Evolutionary conservation across 2,329 filamentous ascomycete genomes (phyloP).

Genomic region (Fusarium cicatricum): DNA sequence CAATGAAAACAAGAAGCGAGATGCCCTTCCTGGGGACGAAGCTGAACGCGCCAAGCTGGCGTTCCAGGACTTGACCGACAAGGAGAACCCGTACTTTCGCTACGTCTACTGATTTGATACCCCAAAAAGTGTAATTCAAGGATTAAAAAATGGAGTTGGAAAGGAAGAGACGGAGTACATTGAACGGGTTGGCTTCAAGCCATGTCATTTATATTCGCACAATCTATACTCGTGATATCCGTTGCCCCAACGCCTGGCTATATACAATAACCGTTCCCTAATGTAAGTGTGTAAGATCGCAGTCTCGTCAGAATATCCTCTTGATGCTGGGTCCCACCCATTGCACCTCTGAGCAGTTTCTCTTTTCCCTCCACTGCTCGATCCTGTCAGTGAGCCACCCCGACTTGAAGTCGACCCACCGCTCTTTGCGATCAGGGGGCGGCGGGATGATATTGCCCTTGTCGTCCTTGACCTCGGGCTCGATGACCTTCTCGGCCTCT

Average conservation of each 20-base stretch:
- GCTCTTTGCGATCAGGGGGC: conserved; percentile 25
- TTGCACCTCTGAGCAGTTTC: conserved; percentile 42
- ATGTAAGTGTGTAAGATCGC: not conserved
- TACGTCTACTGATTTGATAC: conserved; percentile 54
- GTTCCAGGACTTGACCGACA: conserved; percentile 74
- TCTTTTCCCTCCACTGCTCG: conserved; percentile 37
- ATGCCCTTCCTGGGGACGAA: conserved; percentile 61
- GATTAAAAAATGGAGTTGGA: not conserved
- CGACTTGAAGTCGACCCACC: conserved; percentile 44
- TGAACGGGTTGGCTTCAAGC: not conserved
- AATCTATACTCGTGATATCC: conserved; percentile 19
- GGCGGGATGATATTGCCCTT: conserved; percentile 37
- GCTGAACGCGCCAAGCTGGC: conserved; percentile 68
- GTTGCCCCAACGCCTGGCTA: conserved; percentile 34
- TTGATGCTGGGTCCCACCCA: conserved; percentile 47
- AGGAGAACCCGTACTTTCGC: conserved; percentile 72
- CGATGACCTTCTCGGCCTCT: conserved; percentile 35
- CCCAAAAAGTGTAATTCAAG: not conserved
- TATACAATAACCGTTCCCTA: conserved; percentile 9
- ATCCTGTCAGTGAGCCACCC: conserved; percentile 43
- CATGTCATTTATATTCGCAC: conserved; percentile 12
- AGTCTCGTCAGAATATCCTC: conserved; percentile 37
- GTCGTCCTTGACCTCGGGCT: conserved; percentile 38
- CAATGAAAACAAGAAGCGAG: conserved; percentile 64
- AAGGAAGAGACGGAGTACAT: not conserved